Evolutionary conservation across 192 early-diverging fungal species (phyloP), one percentile per base, ranked within the genome.

Genomic region (Geranomyces michiganensis): DNA sequence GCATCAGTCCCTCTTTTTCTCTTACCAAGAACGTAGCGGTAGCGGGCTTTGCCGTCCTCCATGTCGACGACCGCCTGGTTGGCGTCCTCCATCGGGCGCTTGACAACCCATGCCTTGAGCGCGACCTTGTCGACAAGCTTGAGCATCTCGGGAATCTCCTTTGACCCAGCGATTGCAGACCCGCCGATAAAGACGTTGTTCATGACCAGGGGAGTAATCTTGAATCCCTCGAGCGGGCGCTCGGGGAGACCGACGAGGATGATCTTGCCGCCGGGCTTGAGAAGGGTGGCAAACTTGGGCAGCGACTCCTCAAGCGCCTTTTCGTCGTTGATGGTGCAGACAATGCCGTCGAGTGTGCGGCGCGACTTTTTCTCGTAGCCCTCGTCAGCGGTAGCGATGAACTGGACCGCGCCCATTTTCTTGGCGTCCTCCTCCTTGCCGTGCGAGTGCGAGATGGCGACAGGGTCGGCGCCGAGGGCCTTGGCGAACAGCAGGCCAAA

Each of bases 231-330:
- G 30, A 90, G 59, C 2, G 85, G 73, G 32, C 71, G 63, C 65
- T 90, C 84, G 1, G 92, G 92, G 0, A 89, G 44, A 26, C 84
- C 87, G 68, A 93, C 80, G 58, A 92, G 49, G n/a, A 91, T 70
- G 24, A 92, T 67, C 46, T 82, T 86, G 24, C 91, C 88, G 21
- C 81, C 78, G 61, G 74, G 78, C 49, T 87, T 64, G 19, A 77
- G 44, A 0, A 75, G 65, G 12, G 10, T 22, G 44, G 44, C 30
- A 58, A 64, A 70, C 45, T 73, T 45, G 24, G 22, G 10, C 12
- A 60, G 14, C 26, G 56, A 33, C 62, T 53, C 59, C 31, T 73
- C 64, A 41, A 41, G 36, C 36, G 36, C 36, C 10, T 41, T 41
- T 19, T 29, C 46, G 56, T 59, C 45, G 76, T 70, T 56, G 44